Percentiles rank a stretch among this genome's conserved stretches.
phyloP scores from a whole-genome alignment of 768 basidiomycete species.

The Clitopilus hobsonii region DNA sequence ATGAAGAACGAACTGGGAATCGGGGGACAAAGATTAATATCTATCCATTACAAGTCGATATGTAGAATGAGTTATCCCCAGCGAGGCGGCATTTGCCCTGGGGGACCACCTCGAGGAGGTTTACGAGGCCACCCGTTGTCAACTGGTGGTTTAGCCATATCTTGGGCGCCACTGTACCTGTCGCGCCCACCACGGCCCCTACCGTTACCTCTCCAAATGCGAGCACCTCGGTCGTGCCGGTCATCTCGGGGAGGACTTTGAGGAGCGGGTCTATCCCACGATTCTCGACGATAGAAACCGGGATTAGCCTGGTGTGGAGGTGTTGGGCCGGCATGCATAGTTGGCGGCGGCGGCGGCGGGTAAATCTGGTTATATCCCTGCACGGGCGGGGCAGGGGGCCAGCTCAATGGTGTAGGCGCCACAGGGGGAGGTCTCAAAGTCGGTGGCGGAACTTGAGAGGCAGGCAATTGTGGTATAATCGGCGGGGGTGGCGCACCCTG shows the following conservation, averaged over 20 bases:
- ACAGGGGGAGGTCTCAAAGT: neutral
- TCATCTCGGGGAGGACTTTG: conserved; percentile 22
- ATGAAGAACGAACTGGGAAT: conserved; percentile 1
- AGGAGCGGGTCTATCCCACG: conserved; percentile 20
- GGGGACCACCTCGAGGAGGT: conserved; percentile 22
- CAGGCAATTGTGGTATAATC: conserved; percentile 3
- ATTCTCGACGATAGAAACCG: conserved; percentile 13
- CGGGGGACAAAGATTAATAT: neutral
- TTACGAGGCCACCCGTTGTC: conserved; percentile 60
- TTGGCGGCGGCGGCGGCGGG: conserved; percentile 8
- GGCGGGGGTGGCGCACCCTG: conserved; percentile 8
- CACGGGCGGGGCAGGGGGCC: conserved; percentile 5
- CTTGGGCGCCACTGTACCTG: conserved; percentile 11
- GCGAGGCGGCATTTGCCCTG: conserved; percentile 12
- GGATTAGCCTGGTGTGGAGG: conserved; percentile 14
- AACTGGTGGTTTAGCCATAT: conserved; percentile 27
- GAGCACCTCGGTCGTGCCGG: conserved; percentile 28
- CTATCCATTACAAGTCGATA: neutral
- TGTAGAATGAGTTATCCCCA: neutral
- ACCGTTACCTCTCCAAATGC: conserved; percentile 29
- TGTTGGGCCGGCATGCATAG: neutral
- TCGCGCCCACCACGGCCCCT: conserved; percentile 30
- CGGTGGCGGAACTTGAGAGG: neutral
- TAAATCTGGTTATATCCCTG: conserved; percentile 11
- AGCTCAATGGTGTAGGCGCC: conserved; percentile 9